Percentiles rank a stretch among this genome's conserved stretches.
Evolutionary conservation across 169 alveolate genomes (phyloP).

Genomic region (Plasmodium relictum): DNA sequence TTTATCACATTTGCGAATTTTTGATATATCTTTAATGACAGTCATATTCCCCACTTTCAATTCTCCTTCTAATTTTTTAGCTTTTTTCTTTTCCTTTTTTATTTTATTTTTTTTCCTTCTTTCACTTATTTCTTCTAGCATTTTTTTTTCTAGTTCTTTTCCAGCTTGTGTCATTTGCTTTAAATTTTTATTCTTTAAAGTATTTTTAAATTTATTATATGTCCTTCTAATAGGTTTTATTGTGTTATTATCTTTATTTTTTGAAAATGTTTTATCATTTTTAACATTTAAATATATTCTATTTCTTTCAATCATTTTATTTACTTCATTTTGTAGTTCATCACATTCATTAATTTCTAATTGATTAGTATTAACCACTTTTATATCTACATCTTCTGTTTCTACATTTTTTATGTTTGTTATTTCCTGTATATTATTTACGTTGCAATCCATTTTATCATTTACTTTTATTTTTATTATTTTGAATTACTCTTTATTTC

Average conservation of each 20-base stretch:
- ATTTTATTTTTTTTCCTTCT: conserved; percentile 76
- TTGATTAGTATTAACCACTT: background rate
- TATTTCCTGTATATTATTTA: background rate
- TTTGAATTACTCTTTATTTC: no score
- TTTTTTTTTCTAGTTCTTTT: conserved; percentile 38
- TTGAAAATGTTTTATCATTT: conserved; percentile 1
- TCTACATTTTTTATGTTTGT: background rate
- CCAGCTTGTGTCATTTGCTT: conserved; percentile 51
- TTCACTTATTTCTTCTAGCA: conserved; percentile 74
- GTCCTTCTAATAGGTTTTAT: conserved; percentile 7
- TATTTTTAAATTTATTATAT: conserved; percentile 20
- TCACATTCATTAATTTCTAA: background rate
- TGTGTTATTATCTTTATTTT: background rate
- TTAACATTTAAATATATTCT: conserved; percentile 26
- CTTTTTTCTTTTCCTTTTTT: conserved; percentile 65
- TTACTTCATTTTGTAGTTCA: conserved; percentile 57
- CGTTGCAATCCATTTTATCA: background rate
- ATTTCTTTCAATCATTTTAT: conserved; percentile 71
- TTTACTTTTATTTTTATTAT: background rate
- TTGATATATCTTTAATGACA: conserved; percentile 71
- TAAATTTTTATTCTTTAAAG: conserved; percentile 6
- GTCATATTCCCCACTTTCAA: conserved; percentile 77
- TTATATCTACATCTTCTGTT: background rate
- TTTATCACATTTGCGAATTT: conserved; percentile 74
- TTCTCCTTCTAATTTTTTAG: conserved; percentile 71